Evolutionary conservation across 2,329 filamentous ascomycete species (phyloP).

Genomic region (Aspergillus ochraceoroseus): DNA sequence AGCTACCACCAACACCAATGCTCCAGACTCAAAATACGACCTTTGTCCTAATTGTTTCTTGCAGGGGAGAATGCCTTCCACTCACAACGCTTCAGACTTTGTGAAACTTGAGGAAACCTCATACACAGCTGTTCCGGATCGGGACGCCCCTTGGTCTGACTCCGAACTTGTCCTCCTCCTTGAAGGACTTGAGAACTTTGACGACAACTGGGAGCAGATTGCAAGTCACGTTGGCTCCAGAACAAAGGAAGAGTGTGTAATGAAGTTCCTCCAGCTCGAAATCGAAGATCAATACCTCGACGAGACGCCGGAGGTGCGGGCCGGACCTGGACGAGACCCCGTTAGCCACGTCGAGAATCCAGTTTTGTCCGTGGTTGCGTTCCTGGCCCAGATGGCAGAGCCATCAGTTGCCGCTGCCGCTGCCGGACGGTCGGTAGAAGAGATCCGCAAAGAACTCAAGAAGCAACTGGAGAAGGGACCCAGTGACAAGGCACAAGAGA

Average conservation of each 20-base stretch:
- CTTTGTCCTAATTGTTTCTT: slow-evolving; percentile 87
- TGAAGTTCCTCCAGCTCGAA: slow-evolving; percentile 92
- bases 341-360: slow-evolving; percentile 93
- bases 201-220: slow-evolving; percentile 93
- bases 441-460: slow-evolving; percentile 74
- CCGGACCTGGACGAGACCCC: slow-evolving; percentile 73
- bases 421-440: slow-evolving; percentile 78
- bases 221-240: slow-evolving; percentile 87
- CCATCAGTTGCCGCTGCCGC: slow-evolving; percentile 86
- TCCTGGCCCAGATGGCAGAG: slow-evolving; percentile 85
- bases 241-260: slow-evolving; percentile 89
- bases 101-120: slow-evolving; percentile 83
- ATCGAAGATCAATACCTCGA: slow-evolving; percentile 98
- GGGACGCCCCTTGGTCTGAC: slow-evolving; percentile 86
- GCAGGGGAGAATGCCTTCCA: slow-evolving; percentile 74
- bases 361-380: slow-evolving; percentile 91
- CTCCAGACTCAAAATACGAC: slow-evolving; percentile 67
- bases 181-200: slow-evolving; percentile 85
- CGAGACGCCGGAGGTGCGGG: slow-evolving; percentile 63
- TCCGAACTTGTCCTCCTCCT: slow-evolving; percentile 82
- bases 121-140: slow-evolving; percentile 71
- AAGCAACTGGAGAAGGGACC: slow-evolving; percentile 66
- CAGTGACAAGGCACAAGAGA: slow-evolving; percentile 42
- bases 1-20: slow-evolving; percentile 53
- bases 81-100: slow-evolving; percentile 74